Base-by-base conservation (phyloP, 176 grass and related monocot genomes). In the Cenchrus americanus region DNA sequence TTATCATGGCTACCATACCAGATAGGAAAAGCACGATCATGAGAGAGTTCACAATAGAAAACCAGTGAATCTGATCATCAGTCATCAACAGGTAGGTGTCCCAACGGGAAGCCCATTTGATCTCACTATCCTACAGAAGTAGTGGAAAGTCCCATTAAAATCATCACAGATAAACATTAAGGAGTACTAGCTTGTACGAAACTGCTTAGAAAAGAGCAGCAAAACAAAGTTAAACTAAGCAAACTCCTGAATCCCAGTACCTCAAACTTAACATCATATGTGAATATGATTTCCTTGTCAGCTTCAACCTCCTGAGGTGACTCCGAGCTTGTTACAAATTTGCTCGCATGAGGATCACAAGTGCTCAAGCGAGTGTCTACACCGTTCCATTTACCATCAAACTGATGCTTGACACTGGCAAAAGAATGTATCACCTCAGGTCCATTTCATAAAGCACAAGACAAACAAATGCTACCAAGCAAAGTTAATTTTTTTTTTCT, bases 1-100 rank as follows among this genome's bases (percentile, higher is more conserved):
- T 92, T 66, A 92, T 92, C 90, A 92, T 92, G 44, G 90, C 90
- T n/a, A 92, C 87, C 90, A 92, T 92, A 41, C 90, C 90, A 66
- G 87, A 92, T 69, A 92, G 80, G 87, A 92, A 92, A 44, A 92
- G 79, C 21, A 92, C 87, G 0, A 92, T 92, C 90, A 92, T 92
- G 47, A 89, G 87, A 66, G 90, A 89, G 84, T 92, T 92, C 23
- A 92, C 87, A 53, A 92, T 92, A 26, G 90, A 92, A 71, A 92
- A 92, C 90, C 90, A 92, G 70, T 92, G 90, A 80, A 92, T 92
- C 71, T 92, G 90, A 80, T 89, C 87, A 77, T 92, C 87, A 81
- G 84, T 81, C 90, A 92, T 92, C 69, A 92, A 66, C 62, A 92
- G 64, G 86, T 92, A 92, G 71, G 90, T 92, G 76, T 92, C 90